Evolutionary conservation across 78 protist species (phyloP).

Genomic region (Dictyostelium capitatum): DNA sequence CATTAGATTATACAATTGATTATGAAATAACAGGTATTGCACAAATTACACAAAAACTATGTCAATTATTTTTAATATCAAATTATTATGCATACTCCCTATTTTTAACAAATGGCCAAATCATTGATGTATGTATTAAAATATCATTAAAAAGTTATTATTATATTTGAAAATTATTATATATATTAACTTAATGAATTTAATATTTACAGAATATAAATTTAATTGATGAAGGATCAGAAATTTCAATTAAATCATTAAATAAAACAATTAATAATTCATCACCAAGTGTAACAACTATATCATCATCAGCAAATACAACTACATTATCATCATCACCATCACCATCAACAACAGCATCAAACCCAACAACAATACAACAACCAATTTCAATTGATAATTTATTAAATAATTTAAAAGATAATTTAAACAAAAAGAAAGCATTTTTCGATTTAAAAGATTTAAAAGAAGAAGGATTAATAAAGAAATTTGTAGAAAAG

Average conservation of each 20-base stretch:
- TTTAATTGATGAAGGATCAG: conserved; percentile 28
- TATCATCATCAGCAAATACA: not conserved
- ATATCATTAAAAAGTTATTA: not conserved
- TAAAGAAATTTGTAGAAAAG: conserved; percentile 49
- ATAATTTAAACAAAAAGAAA: conserved; percentile 23
- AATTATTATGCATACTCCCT: conserved; percentile 10
- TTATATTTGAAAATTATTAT: not conserved
- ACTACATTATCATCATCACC: not conserved
- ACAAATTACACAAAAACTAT: not conserved
- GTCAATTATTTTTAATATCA: not conserved
- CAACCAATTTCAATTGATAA: not conserved
- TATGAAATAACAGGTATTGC: not conserved
- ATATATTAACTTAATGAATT: not conserved
- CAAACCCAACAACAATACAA: not conserved
- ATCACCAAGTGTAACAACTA: not conserved
- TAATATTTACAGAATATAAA: conserved; percentile 13
- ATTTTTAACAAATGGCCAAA: conserved; percentile 1
- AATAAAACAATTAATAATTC: not conserved
- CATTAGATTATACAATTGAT: not conserved
- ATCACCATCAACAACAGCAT: not conserved
- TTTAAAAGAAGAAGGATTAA: conserved; percentile 37
- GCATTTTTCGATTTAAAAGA: conserved; percentile 76
- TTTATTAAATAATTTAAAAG: conserved; percentile 27
- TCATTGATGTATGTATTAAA: not conserved
- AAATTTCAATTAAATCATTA: conserved; percentile 5